Evolutionary conservation across 352 stramenopile genomes (phyloP).

Genomic region (Pythium sp.): DNA sequence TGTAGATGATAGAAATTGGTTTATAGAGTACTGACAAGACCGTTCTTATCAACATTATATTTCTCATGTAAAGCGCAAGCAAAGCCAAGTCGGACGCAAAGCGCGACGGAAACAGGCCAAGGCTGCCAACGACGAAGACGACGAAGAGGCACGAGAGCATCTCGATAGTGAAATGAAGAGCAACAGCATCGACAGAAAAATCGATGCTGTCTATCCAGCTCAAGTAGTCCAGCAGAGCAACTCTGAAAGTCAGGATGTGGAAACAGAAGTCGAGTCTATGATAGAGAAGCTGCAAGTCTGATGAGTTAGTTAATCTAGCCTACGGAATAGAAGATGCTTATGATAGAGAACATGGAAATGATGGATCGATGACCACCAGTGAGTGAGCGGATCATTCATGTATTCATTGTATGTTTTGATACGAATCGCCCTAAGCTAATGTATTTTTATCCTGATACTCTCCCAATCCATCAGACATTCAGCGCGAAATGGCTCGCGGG

Average conservation of each 20-base stretch:
- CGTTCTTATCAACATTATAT: background rate
- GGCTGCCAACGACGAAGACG: background rate
- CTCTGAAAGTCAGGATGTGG: background rate
- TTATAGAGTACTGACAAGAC: background rate
- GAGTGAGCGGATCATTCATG: too few species aligned
- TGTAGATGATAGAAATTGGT: background rate
- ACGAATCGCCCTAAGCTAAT: background rate
- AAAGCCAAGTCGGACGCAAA: conserved; percentile 34
- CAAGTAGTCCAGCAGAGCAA: background rate
- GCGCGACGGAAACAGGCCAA: conserved; percentile 21
- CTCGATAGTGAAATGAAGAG: background rate
- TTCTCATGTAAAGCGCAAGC: conserved; percentile 31
- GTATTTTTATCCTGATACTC: conserved; percentile 12
- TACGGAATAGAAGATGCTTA: background rate
- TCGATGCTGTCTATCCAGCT: background rate
- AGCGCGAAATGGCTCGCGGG: background rate
- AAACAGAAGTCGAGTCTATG: background rate
- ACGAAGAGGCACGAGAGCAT: background rate
- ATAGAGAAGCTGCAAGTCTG: background rate
- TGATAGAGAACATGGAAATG: background rate
- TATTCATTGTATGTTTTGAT: background rate
- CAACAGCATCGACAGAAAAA: background rate
- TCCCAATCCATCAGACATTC: background rate
- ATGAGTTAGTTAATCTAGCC: background rate
- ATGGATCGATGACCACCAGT: background rate